A percentile compares a stretch with the other conserved stretches of the same genome.
These are phyloP conservation scores for Clonostachys sp. DNA, from an alignment of 2,329 filamentous ascomycete species.

Conservation along the genomic window DNA sequence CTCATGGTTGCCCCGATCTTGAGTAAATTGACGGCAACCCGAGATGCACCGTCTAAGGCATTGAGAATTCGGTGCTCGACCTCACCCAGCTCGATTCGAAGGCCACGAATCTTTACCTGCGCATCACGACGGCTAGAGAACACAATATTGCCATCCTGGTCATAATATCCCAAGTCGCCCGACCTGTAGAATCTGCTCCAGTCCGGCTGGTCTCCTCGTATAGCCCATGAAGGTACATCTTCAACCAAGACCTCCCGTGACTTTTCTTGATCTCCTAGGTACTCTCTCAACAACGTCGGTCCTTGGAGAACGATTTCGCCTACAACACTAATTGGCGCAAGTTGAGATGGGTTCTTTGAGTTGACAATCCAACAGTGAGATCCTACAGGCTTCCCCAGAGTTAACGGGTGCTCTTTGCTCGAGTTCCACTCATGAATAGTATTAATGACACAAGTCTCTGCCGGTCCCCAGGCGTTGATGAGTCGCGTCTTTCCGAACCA, in stretches of 20 bases:
- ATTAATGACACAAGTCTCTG: constrained; percentile 4
- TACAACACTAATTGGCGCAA: constrained; percentile 4
- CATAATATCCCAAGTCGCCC: constrained; percentile 14
- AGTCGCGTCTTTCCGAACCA: constrained; percentile 4
- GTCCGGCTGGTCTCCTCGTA: neutral
- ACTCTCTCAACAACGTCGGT: constrained; percentile 38
- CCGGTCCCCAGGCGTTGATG: constrained; percentile 5
- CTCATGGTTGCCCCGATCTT: neutral
- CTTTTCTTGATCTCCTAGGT: constrained; percentile 27
- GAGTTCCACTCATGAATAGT: constrained; percentile 2
- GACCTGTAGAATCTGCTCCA: constrained; percentile 11
- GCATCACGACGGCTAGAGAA: constrained; percentile 46
- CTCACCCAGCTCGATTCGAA: constrained; percentile 6
- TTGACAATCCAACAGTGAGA: constrained; percentile 6
- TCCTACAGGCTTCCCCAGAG: constrained; percentile 4
- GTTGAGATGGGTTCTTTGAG: neutral
- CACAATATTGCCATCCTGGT: constrained; percentile 25
- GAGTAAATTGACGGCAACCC: neutral
- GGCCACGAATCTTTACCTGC: constrained; percentile 29
- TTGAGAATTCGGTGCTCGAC: constrained; percentile 3
- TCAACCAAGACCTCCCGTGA: constrained; percentile 13
- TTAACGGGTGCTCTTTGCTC: neutral
- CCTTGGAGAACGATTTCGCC: constrained; percentile 8
- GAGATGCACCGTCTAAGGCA: neutral
- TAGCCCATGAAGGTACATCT: neutral